phyloP scores from a whole-genome alignment of 768 basidiomycete genomes.

The Dendrothele bispora region DNA sequence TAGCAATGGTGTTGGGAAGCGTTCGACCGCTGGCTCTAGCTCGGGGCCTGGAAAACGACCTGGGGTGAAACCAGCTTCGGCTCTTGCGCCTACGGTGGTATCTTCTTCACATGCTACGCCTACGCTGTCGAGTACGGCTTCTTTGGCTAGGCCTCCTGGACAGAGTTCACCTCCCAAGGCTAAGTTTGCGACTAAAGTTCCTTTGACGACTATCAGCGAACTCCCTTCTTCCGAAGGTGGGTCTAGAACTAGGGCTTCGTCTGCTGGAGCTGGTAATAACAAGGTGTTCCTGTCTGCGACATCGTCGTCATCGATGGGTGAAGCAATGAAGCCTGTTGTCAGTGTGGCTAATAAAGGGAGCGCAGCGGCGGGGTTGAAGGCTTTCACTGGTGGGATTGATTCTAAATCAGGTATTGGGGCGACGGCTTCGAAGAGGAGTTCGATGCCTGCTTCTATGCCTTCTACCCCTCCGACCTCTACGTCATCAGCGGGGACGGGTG shows the following conservation, averaged over 20 bases:
- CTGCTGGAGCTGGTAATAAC: conserved; percentile 14
- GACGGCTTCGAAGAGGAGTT: conserved; percentile 7
- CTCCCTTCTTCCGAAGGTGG: conserved; percentile 10
- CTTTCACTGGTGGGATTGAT: too few relatives aligned
- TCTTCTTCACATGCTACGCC: conserved; percentile 76
- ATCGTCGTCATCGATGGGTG: too few relatives aligned
- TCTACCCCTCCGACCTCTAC: conserved; percentile 17
- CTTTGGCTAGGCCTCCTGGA: conserved; percentile 55
- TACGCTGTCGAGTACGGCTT: conserved; percentile 73
- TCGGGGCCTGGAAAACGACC: conserved; percentile 22
- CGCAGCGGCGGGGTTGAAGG: too few relatives aligned
- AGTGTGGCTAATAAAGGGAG: too few relatives aligned
- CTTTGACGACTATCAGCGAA: conserved; percentile 37
- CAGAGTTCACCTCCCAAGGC: conserved; percentile 13
- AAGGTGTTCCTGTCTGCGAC: too few relatives aligned
- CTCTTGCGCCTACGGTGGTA: conserved; percentile 67
- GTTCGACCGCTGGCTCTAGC: conserved; percentile 15
- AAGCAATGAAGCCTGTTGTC: too few relatives aligned
- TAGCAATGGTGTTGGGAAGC: too few relatives aligned
- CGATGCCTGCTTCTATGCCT: background rate
- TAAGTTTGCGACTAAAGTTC: conserved; percentile 26
- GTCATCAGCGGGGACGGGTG: conserved; percentile 15
- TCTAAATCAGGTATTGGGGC: too few relatives aligned
- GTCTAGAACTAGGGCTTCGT: conserved; percentile 10
- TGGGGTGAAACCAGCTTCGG: conserved; percentile 52